A percentile compares a stretch with the other conserved stretches of the same genome.
Conservation (phyloP, 805 yeast species). For the Candida xiaguanensis region DNA sequence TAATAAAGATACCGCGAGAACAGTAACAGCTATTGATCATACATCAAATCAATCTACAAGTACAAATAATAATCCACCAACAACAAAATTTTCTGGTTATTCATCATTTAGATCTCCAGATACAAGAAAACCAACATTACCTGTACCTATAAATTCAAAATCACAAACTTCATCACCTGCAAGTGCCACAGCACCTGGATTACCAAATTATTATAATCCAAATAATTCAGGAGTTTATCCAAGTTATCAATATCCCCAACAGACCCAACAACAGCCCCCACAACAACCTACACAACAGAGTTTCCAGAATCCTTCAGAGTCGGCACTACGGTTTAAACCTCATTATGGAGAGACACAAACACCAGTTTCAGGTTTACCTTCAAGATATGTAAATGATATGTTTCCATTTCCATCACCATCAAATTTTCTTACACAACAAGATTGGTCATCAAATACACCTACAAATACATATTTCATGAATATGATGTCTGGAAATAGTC, state of each 20-base stretch:
- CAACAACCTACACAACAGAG: constrained; percentile 17
- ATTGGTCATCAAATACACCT: constrained; percentile 34
- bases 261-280: constrained; percentile 15
- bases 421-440: constrained; percentile 60
- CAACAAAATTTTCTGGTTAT: constrained; percentile 14
- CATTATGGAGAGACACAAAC: constrained; percentile 57
- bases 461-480: constrained; percentile 39
- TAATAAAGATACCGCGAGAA: constrained; percentile 34
- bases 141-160: constrained; percentile 32
- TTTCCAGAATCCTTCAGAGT: constrained; percentile 14
- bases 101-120: constrained; percentile 29
- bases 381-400: constrained; percentile 65
- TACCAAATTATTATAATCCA: constrained; percentile 24
- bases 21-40: constrained; percentile 42
- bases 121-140: constrained; percentile 23
- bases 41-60: constrained; percentile 9
- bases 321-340: constrained; percentile 13
- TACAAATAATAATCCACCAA: background rate
- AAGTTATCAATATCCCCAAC: constrained; percentile 10
- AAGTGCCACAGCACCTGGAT: constrained; percentile 35
- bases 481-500: constrained; percentile 26
- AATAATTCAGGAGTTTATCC: constrained; percentile 7
- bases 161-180: constrained; percentile 41
- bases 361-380: constrained; percentile 55
- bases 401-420: constrained; percentile 70